These are phyloP conservation scores for Jaltomata sinuosa DNA, from an alignment of 257 asterid species.

Conservation along the genomic window DNA sequence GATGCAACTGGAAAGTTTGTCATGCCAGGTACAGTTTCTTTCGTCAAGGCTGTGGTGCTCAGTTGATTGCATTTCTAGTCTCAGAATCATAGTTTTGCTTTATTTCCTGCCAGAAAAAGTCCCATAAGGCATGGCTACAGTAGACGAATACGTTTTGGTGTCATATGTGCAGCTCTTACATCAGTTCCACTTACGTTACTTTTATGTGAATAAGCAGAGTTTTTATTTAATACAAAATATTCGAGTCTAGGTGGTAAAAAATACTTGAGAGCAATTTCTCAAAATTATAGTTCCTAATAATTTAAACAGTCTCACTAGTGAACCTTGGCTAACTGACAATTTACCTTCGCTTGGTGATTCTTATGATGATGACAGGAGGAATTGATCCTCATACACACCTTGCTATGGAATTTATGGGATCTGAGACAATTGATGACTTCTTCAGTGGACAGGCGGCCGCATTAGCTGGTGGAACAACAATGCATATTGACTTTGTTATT, in stretches of 20 bases:
- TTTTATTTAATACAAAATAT: neutral
- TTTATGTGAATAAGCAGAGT: neutral
- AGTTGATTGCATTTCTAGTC: neutral
- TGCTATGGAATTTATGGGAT: conserved; percentile 94
- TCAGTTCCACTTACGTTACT: neutral
- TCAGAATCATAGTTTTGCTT: neutral
- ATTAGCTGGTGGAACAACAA: conserved; percentile 97
- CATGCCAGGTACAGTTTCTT: conserved; percentile 74
- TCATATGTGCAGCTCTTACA: neutral
- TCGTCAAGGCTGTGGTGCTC: neutral
- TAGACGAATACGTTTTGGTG: neutral
- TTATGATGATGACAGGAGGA: conserved; percentile 55
- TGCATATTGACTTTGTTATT: conserved; percentile 93
- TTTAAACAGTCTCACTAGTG: neutral
- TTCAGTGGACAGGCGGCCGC: conserved; percentile 98
- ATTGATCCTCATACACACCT: conserved; percentile 98
- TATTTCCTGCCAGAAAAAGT: neutral
- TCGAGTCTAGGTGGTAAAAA: neutral
- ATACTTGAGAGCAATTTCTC: neutral
- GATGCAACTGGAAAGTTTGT: conserved; percentile 92
- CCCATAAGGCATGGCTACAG: neutral
- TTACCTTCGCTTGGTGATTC: neutral
- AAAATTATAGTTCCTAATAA: neutral
- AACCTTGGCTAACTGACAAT: neutral
- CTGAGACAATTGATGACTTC: conserved; percentile 76